Conservation (phyloP, 2,329 filamentous ascomycete species). For the Capronia americana region DNA sequence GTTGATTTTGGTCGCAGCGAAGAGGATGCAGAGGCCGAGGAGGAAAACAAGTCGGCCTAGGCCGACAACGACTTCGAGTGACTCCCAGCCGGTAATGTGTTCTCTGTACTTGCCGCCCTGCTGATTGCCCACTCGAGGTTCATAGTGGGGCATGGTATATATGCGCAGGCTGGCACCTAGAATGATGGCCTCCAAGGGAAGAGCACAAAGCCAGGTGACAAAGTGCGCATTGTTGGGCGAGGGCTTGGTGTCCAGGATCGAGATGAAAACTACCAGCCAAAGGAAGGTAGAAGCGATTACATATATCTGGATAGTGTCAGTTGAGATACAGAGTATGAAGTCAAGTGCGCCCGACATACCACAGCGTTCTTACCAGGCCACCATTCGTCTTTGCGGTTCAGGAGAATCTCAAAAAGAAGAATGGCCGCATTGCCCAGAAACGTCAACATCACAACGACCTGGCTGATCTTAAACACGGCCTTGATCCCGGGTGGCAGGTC, state of each 20-base stretch:
- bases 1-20: conserved; percentile 60
- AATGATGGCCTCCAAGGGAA: conserved; percentile 76
- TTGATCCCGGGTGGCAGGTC: conserved; percentile 72
- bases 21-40: conserved; percentile 65
- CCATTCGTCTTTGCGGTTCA: conserved; percentile 69
- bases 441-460: conserved; percentile 72
- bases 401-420: conserved; percentile 76
- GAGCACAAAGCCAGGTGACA: conserved; percentile 75
- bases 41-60: conserved; percentile 72
- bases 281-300: conserved; percentile 84
- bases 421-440: conserved; percentile 77
- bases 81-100: conserved; percentile 52
- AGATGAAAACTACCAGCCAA: conserved; percentile 83
- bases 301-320: conserved; percentile 69
- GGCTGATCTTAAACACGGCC: conserved; percentile 76
- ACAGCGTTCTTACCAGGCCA: conserved; percentile 82
- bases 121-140: conserved; percentile 61
- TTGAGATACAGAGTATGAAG: conserved; percentile 8
- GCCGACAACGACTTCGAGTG: conserved; percentile 59
- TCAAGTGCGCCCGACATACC: conserved; percentile 58
- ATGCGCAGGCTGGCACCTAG: conserved; percentile 71
- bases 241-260: conserved; percentile 80
- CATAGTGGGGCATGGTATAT: conserved; percentile 71
- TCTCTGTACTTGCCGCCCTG: conserved; percentile 50
- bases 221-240: conserved; percentile 82